These are phyloP conservation scores for Nothomitra cinnamomea DNA, from an alignment of 2,329 filamentous ascomycete species.

Conservation along the genomic window DNA sequence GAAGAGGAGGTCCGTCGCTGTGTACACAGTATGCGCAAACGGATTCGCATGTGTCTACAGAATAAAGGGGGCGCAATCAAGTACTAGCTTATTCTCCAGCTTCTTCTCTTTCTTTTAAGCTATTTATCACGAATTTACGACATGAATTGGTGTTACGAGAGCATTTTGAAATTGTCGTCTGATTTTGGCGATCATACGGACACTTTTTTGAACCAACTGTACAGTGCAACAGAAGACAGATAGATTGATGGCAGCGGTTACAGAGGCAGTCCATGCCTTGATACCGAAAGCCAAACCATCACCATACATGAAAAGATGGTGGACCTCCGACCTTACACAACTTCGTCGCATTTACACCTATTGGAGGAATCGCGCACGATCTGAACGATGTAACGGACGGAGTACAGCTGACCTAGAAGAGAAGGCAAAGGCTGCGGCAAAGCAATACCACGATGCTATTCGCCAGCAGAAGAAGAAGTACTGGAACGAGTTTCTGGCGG, in stretches of 20 bases:
- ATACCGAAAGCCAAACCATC: constrained; percentile 15
- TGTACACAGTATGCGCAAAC: too few relatives aligned
- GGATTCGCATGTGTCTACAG: too few relatives aligned
- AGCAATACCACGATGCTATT: constrained; percentile 16
- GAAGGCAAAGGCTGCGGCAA: constrained; percentile 11
- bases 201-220: too few relatives aligned
- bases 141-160: too few relatives aligned
- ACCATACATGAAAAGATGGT: constrained; percentile 18
- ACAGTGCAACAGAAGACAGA: constrained; percentile 9
- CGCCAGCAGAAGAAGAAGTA: constrained; percentile 10
- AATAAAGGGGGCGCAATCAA: too few relatives aligned
- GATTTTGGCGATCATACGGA: too few relatives aligned
- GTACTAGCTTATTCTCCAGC: too few relatives aligned
- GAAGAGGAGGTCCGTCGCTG: too few relatives aligned
- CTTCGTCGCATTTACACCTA: constrained; percentile 16
- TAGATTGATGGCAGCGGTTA: constrained; percentile 8
- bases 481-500: constrained; percentile 8
- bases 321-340: constrained; percentile 16
- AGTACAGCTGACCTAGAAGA: constrained; percentile 10
- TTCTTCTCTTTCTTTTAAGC: too few relatives aligned
- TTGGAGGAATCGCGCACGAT: constrained; percentile 16
- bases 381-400: constrained; percentile 9
- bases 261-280: constrained; percentile 9
- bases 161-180: too few relatives aligned
- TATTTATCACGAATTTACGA: too few relatives aligned